Conservation (phyloP, 225 moss, liverwort and hornwort genomes). For the Marchantia paleacea region DNA sequence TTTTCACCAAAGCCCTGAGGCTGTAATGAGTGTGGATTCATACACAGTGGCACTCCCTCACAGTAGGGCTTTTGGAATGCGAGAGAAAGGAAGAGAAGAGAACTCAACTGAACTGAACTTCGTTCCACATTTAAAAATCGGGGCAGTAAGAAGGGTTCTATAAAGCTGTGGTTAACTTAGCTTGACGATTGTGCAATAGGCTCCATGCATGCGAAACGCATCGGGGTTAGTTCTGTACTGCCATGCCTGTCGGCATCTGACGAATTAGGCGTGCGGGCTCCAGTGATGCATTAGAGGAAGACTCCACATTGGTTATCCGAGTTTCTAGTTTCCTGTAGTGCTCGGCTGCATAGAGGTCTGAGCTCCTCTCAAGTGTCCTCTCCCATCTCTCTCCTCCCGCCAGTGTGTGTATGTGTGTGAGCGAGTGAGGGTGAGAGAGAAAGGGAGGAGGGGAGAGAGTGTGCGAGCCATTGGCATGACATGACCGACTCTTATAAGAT, state of each 20-base stretch:
- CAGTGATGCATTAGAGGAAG: background rate
- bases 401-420: background rate
- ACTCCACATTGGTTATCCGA: background rate
- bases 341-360: background rate
- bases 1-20: background rate
- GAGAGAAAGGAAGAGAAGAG: background rate
- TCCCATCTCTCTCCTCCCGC: background rate
- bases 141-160: background rate
- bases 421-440: too few relatives aligned
- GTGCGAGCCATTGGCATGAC: background rate
- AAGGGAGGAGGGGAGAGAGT: background rate
- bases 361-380: background rate
- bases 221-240: slow-evolving; percentile 4
- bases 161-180: background rate
- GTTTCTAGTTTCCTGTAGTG: slow-evolving; percentile 10
- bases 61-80: too few relatives aligned
- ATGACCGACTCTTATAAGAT: background rate
- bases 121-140: background rate
- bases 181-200: background rate
- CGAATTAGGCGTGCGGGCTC: slow-evolving; percentile 5
- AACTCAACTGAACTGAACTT: background rate
- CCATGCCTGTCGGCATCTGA: slow-evolving; percentile 2
- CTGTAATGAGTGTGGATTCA: background rate
- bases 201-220: slow-evolving; percentile 1
- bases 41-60: background rate